Evolutionary conservation across 2,329 filamentous ascomycete genomes (phyloP), one percentile per base, ranked within the genome.

Genomic region (Blastomyces emzantsi): DNA sequence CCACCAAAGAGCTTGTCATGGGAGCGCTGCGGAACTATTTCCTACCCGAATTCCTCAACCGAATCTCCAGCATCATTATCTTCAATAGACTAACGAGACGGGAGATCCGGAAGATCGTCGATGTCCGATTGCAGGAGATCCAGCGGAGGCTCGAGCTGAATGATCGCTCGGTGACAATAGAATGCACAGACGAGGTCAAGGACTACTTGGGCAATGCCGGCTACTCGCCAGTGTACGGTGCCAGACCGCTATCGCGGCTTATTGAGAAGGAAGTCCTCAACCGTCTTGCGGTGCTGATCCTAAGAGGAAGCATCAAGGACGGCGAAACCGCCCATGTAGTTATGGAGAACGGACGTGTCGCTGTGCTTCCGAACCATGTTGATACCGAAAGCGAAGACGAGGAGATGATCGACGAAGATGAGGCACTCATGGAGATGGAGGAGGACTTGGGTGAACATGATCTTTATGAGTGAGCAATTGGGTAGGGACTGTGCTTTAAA

Each of bases 221-320:
- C 11, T 99, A 99, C 80, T 96, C 90, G 17, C 94, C 94, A 0
- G 92, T 90, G 0, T 99, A 99, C 72, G 94, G 94, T 76, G 94
- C 94, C 51, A 85, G 94, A 64, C 94, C 94, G 45, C 80, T 99
- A 28, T 86, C 88, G 22, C 85, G 94, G 62, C 85, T 99, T 65
- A 97, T 99, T 70, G 94, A 99, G 81, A 94, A 94, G 78, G 94
- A 99, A 77, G 91, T 99, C 2, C 86, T 99, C 71, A 99, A 99
- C 78, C 87, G 88, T 60, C 81, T 99, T 67, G 94, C 94, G 1
- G 90, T 99, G 51, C 83, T 97, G 67, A 95, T 99, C 67, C 82
- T 99, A 30, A 85, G 92, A 67, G 91, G 91, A 67, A 87, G 85
- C 62, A 87, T 99, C 74, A 85, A 83, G 69, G 93, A 99, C 68